Evolutionary conservation across 345 rosid species (phyloP), one percentile per base, ranked within the genome.

Genomic region (Eucalyptus albens): DNA sequence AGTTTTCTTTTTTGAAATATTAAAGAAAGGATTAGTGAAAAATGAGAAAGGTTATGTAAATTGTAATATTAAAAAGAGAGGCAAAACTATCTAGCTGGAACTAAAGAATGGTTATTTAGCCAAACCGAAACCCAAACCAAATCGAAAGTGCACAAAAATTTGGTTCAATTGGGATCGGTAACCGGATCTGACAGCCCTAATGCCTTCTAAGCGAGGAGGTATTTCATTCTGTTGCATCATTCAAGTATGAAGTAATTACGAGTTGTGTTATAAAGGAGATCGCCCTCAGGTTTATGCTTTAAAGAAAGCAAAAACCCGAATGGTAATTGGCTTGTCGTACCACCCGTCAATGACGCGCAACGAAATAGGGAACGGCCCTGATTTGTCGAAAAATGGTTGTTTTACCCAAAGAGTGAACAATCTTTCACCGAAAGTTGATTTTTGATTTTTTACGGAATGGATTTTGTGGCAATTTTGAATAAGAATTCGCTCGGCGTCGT

Each of bases 401-500:
- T 65, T 65, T 65, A 29, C 37, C 77, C 19, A 65, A 65, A 65
- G 11, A n/a, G 77, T 31, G 33, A 65, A 65, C 17, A 15, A 65
- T 14, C 77, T n/a, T n/a, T 15, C 77, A n/a, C 77, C 77, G 2
- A n/a, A 65, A 65, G 77, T n/a, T 65, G 37, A 65, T 65, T 65
- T 65, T n/a, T 15, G 21, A 29, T n/a, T 29, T 12, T n/a, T 65
- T 7, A 65, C 77, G 11, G 5, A 65, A n/a, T 65, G 77, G 8
- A 65, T 65, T 15, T 15, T n/a, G 1, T 15, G 21, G 37, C 37
- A 16, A 65, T 65, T 65, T 65, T n/a, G 37, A 7, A 65, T 65
- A 65, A 16, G 19, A n/a, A 29, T 29, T 65, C 10, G 15, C 17
- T n/a, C 1, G 10, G 37, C 3, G 2, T 65, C 0, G 3, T n/a